Conservation (phyloP, 2,329 filamentous ascomycete genomes). For the Botrytis sinoallii region DNA sequence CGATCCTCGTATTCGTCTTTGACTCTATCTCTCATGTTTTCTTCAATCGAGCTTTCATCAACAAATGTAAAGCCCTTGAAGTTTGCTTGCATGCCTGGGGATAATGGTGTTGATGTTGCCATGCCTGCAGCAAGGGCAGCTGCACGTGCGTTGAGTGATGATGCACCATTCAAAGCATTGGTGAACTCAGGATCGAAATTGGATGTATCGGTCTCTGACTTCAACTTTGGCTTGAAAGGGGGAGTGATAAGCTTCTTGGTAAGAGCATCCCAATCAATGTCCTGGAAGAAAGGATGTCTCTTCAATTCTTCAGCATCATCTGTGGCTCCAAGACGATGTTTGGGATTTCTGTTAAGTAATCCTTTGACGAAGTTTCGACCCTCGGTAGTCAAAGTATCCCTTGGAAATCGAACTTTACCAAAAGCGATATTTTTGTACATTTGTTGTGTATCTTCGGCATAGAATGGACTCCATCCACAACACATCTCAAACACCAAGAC, state of each 20-base stretch:
- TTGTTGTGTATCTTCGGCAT: conserved; percentile 97
- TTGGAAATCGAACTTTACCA: conserved; percentile 93
- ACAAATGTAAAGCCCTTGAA: conserved; percentile 99
- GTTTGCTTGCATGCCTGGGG: conserved; percentile 93
- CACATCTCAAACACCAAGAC: conserved; percentile 99
- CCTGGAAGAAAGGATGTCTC: conserved; percentile 88
- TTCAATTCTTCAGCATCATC: conserved; percentile 93
- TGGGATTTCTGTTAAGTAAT: conserved; percentile 92
- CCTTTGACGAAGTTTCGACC: conserved; percentile 98
- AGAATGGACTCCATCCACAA: conserved; percentile 98
- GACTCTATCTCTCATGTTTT: conserved; percentile 63
- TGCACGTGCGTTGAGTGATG: conserved; percentile 86
- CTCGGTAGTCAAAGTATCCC: conserved; percentile 90
- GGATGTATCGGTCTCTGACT: conserved; percentile 91
- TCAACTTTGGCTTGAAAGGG: conserved; percentile 96
- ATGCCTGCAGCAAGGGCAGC: conserved; percentile 82
- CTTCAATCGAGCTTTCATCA: conserved; percentile 93
- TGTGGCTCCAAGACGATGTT: conserved; percentile 86
- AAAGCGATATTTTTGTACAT: conserved; percentile 99
- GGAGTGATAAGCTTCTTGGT: conserved; percentile 89
- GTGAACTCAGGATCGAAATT: conserved; percentile 99
- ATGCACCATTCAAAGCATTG: conserved; percentile 81
- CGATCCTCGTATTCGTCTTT: conserved; percentile 53
- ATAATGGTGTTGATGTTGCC: conserved; percentile 85
- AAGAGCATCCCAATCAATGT: conserved; percentile 88